These are phyloP conservation scores for Colletotrichum endophyticum DNA, from an alignment of 2,329 filamentous ascomycete species.

Conservation along the genomic window DNA sequence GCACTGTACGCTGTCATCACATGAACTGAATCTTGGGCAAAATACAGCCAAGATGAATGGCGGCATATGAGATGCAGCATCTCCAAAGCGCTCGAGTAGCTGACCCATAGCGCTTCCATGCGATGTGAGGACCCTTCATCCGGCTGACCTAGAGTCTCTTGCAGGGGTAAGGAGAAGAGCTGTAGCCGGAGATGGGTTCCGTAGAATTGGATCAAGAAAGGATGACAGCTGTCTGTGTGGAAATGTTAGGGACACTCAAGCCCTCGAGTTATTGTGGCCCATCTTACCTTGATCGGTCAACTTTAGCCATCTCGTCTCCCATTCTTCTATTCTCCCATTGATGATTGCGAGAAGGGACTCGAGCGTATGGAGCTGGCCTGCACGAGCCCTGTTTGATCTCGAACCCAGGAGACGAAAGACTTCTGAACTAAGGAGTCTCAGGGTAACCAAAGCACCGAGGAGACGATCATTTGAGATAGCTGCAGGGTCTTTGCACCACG, in stretches of 20 bases:
- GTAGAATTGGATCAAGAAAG: conserved; percentile 42
- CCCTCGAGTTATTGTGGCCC: no score
- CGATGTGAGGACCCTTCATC: conserved; percentile 25
- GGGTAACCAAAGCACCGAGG: conserved; percentile 38
- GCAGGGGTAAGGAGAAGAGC: conserved; percentile 39
- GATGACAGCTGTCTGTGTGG: conserved; percentile 28
- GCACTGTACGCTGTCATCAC: conserved; percentile 47
- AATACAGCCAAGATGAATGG: conserved; percentile 36
- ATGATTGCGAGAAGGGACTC: conserved; percentile 28
- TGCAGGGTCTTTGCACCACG: conserved; percentile 35
- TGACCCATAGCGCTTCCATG: conserved; percentile 34
- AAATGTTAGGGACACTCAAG: not conserved
- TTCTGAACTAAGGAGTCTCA: conserved; percentile 40
- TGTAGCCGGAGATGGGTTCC: conserved; percentile 40
- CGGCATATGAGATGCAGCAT: conserved; percentile 35
- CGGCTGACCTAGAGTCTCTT: conserved; percentile 30
- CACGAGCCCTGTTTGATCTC: conserved; percentile 10
- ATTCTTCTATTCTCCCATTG: conserved; percentile 27
- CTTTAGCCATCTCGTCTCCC: conserved; percentile 24
- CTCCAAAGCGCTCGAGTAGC: conserved; percentile 31
- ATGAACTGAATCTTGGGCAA: conserved; percentile 45
- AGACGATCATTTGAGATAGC: conserved; percentile 37
- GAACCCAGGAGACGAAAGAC: conserved; percentile 29
- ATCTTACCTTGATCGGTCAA: not conserved
- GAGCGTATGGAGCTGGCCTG: conserved; percentile 21